Conservation (phyloP, 768 basidiomycete genomes). For the Hygrophorus russula region DNA sequence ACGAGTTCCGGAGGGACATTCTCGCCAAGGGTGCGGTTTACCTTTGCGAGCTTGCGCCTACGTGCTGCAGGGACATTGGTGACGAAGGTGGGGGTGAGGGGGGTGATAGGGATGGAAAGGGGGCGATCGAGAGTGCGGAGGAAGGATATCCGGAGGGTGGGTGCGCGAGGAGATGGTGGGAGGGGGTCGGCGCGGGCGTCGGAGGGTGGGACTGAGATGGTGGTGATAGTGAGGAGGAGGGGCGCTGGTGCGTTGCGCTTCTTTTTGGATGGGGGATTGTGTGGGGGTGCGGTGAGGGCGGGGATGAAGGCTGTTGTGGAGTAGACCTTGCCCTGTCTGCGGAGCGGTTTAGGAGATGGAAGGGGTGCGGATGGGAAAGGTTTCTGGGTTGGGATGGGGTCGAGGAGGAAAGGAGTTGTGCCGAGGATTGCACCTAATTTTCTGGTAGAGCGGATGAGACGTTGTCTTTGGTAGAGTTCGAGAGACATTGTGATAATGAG, state of each 20-base stretch:
- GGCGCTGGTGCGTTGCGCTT: conserved; percentile 2
- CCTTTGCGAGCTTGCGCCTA: conserved; percentile 45
- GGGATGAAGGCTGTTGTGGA: conserved; percentile 7
- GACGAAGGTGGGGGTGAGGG: conserved; percentile 6
- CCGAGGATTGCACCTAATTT: conserved; percentile 49
- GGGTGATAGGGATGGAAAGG: conserved; percentile 4
- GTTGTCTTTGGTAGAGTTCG: conserved; percentile 31
- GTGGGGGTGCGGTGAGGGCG: background rate
- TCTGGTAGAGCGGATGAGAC: conserved; percentile 45
- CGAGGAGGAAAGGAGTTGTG: conserved; percentile 25
- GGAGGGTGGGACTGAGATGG: background rate
- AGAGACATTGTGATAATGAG: conserved; percentile 43
- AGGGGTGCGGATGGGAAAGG: background rate
- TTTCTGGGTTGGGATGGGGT: conserved; percentile 5
- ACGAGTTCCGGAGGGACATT: conserved; percentile 48
- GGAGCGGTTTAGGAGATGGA: background rate
- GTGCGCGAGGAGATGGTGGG: conserved; percentile 10
- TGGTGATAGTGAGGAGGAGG: conserved; percentile 1
- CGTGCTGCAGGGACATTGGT: conserved; percentile 12
- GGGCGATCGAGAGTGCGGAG: conserved; percentile 15
- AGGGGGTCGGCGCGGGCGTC: background rate
- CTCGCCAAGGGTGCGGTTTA: conserved; percentile 47
- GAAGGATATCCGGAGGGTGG: background rate
- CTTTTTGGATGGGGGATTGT: conserved; percentile 7
- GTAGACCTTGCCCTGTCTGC: background rate